Conservation (phyloP, 73 alveolate genomes). For the Paramecium biaurelia region DNA sequence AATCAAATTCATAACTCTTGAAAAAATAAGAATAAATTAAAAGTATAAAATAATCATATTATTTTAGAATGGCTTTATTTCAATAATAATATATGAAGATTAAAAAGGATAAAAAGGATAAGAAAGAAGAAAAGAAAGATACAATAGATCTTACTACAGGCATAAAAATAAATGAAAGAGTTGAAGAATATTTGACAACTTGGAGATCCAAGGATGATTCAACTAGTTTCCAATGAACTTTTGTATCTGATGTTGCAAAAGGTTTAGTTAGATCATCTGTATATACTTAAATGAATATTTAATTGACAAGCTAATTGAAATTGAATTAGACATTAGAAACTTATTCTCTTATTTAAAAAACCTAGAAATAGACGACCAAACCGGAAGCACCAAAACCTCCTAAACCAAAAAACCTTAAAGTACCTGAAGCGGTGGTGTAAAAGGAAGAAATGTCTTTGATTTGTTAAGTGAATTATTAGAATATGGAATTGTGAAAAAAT, state of each 20-base stretch:
- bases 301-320: constrained; percentile 80
- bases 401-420: constrained; percentile 60
- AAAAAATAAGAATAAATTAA: constrained; percentile 64
- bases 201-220: constrained; percentile 84
- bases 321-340: constrained; percentile 75
- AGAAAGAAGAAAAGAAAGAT: constrained; percentile 64
- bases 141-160: neutral
- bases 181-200: constrained; percentile 70
- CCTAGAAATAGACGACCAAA: constrained; percentile 64
- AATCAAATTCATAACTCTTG: constrained; percentile 64
- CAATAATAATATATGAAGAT: constrained; percentile 62
- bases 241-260: constrained; percentile 78
- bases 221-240: constrained; percentile 68
- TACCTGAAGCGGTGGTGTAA: constrained; percentile 68
- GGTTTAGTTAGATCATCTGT: constrained; percentile 74
- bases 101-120: constrained; percentile 73
- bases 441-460: constrained; percentile 73
- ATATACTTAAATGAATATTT: constrained; percentile 69
- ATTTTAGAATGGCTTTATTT: constrained; percentile 18
- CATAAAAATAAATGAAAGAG: constrained; percentile 37
- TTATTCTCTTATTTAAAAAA: constrained; percentile 10
- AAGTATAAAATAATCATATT: neutral
- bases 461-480: constrained; percentile 72
- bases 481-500: constrained; percentile 74
- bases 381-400: constrained; percentile 70